Evolutionary conservation across 2,329 filamentous ascomycete species (phyloP).

Genomic region (Penicillium sp.): DNA sequence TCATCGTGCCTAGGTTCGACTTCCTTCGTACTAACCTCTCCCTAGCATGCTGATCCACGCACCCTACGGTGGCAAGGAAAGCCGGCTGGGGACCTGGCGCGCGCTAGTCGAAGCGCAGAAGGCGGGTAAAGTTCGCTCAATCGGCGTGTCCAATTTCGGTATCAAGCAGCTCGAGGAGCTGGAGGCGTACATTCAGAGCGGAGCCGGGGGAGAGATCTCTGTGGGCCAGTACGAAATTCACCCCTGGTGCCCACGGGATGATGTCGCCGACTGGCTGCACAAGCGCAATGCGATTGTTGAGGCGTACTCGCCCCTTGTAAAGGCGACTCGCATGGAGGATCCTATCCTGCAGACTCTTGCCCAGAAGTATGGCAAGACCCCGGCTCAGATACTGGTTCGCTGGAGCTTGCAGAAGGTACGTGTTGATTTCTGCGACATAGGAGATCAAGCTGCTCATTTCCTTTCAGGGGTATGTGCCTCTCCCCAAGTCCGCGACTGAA

Average conservation of each 20-base stretch:
- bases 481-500: constrained; percentile 62
- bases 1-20: neutral
- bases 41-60: constrained; percentile 41
- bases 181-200: constrained; percentile 40
- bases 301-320: constrained; percentile 51
- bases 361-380: constrained; percentile 58
- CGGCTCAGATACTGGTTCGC: constrained; percentile 57
- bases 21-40: constrained; percentile 6
- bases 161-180: constrained; percentile 43
- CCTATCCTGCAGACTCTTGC: constrained; percentile 50
- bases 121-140: constrained; percentile 39
- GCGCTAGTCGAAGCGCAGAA: constrained; percentile 43
- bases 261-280: constrained; percentile 75
- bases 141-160: constrained; percentile 43
- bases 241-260: constrained; percentile 76
- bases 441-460: too few relatives aligned
- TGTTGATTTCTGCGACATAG: too few relatives aligned
- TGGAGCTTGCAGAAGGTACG: constrained; percentile 60
- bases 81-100: constrained; percentile 40
- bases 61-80: constrained; percentile 39
- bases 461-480: constrained; percentile 56
- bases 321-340: constrained; percentile 51
- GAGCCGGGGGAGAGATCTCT: constrained; percentile 63
- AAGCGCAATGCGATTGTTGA: constrained; percentile 62
- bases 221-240: constrained; percentile 90